A percentile compares a stretch with the other conserved stretches of the same genome.
phyloP scores from a whole-genome alignment of 495 filamentous ascomycete genomes.

The Penicillium paradoxum region DNA sequence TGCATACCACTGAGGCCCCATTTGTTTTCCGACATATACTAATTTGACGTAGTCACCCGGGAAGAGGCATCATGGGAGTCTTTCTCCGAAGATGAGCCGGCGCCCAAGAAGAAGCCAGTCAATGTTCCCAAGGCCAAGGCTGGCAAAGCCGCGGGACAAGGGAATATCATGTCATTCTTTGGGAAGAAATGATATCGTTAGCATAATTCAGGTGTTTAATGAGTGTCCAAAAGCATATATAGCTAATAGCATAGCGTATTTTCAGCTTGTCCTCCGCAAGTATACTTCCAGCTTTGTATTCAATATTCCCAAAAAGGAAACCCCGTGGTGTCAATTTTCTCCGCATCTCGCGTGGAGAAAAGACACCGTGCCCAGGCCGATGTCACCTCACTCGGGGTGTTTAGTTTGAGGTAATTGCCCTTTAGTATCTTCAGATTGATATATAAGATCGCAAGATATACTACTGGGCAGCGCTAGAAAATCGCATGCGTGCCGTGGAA shows the following conservation, averaged over 20 bases:
- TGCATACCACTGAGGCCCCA: conserved; percentile 7
- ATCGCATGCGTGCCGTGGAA: neutral
- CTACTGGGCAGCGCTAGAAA: neutral
- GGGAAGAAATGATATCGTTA: conserved; percentile 60
- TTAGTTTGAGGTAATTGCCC: conserved; percentile 2
- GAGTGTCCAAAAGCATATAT: neutral
- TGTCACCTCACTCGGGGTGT: conserved; percentile 20
- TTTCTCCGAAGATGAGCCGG: conserved; percentile 88
- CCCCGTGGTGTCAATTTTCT: conserved; percentile 22
- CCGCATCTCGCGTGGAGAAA: conserved; percentile 23
- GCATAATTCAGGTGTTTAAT: neutral
- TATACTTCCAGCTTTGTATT: neutral
- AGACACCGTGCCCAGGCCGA: conserved; percentile 12
- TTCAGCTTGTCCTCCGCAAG: neutral
- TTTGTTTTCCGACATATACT: conserved; percentile 7
- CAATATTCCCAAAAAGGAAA: neutral
- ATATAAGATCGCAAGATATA: neutral
- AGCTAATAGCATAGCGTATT: neutral
- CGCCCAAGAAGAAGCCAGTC: conserved; percentile 56
- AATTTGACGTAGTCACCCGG: conserved; percentile 66
- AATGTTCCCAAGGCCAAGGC: conserved; percentile 55
- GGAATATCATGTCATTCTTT: conserved; percentile 94
- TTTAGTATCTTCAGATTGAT: neutral
- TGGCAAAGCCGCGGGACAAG: conserved; percentile 44
- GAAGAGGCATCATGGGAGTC: conserved; percentile 90